Base-by-base conservation (phyloP, 805 yeast genomes). In the Yueomyces sinensis region DNA sequence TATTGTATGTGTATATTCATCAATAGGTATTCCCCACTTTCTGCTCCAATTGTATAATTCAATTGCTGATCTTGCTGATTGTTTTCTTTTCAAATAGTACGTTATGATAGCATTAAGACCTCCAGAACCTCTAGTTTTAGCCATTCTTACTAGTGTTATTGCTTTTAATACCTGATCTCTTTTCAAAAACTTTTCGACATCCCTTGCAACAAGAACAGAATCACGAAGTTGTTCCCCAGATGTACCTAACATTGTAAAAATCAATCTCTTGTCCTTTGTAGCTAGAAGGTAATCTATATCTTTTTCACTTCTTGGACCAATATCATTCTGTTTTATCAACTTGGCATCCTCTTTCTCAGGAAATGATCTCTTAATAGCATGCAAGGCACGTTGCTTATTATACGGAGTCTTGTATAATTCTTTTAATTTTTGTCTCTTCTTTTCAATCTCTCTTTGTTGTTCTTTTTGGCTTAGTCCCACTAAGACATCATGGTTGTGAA, bases 31-130 rank as follows among this genome's bases (percentile, higher is more conserved):
- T 1, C 68, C 70, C 75, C 82, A 70, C 48, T 76, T 78, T 43
- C 73, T 75, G 33, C 82, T 59, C 56, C 69, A 65, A 33, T 66
- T 63, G 39, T 65, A 65, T 15, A 71, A 42, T 29, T 69, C 69
- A 18, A 76, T 36, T 0, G 80, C 79, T 6, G 61, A 62, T 31
- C 66, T 63, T 1, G 65, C 50, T 17, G 65, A 63, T 3, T 66
- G 63, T 7, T 59, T 44, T 1, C 47, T 46, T 6, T 51, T 50
- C 4, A 76, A 53, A 29, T 65, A 59, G 60, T 72, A 66, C 39
- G 68, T 64, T 46, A 74, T 50, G 0, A 81, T 62, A n/a, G 68
- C 62, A 41, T 82, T 81, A 72, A 74, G 68, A 1, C 73, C 81
- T 23, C 74, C 81, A 0, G 62, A 43, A 7, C 81, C 82, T 27